A percentile compares a stretch with the other conserved stretches of the same genome.
Evolutionary conservation across 768 basidiomycete species (phyloP).

Genomic region (Guyanaporus albipodus): DNA sequence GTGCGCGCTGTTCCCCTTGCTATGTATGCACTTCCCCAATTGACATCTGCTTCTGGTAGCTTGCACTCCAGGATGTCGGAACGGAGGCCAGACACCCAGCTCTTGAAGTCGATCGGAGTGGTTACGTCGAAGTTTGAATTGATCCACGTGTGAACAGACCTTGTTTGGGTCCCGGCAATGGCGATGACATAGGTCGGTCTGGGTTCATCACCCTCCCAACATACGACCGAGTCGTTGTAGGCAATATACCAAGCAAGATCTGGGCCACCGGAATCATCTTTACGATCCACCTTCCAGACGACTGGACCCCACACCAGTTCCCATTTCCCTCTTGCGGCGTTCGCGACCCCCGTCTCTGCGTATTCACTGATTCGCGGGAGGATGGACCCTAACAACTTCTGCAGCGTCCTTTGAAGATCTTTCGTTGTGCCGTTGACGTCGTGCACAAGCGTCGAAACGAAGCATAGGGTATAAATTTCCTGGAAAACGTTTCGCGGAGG

Average conservation of each 20-base stretch:
- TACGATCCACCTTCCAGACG: conserved; percentile 1
- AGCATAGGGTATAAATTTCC: conserved; percentile 4
- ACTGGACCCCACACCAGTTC: conserved; percentile 11
- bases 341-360: background rate
- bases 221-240: background rate
- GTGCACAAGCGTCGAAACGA: background rate
- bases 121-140: conserved; percentile 7
- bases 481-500: conserved; percentile 1
- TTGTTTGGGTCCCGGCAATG: conserved; percentile 6
- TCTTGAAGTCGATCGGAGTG: conserved; percentile 1
- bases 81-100: conserved; percentile 1
- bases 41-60: background rate
- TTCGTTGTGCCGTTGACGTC: background rate
- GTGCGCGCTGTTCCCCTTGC: conserved; percentile 1
- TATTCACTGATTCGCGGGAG: background rate
- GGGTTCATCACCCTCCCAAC: background rate
- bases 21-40: background rate
- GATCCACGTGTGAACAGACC: background rate
- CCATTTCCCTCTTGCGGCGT: background rate
- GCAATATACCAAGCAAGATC: conserved; percentile 12
- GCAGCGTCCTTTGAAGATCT: background rate
- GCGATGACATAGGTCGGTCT: conserved; percentile 11
- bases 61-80: background rate
- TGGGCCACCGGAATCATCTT: background rate
- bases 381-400: background rate